These are phyloP conservation scores for Aegilops umbellulata DNA, from an alignment of 176 grass and related monocot species.

Conservation along the genomic window DNA sequence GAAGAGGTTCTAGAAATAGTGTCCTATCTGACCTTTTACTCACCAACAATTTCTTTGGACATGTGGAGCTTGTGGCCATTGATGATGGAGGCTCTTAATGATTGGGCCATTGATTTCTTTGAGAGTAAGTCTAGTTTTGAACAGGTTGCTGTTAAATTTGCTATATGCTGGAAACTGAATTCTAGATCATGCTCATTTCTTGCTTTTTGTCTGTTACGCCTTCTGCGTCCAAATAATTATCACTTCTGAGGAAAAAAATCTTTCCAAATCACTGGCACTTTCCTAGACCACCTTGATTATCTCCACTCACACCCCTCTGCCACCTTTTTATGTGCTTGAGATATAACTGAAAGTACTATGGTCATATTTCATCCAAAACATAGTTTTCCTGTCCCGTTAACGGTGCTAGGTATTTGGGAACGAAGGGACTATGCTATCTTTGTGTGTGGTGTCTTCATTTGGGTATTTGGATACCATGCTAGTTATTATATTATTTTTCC, in stretches of 20 bases:
- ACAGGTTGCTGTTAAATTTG: not conserved
- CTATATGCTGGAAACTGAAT: not conserved
- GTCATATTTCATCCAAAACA: not conserved
- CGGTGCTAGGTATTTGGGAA: no score
- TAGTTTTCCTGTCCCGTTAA: not conserved
- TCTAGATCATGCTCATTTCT: not conserved
- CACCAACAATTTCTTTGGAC: conserved; percentile 80
- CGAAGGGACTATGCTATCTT: no score
- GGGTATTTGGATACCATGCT: not conserved
- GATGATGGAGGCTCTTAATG: conserved; percentile 87
- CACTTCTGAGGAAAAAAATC: not conserved
- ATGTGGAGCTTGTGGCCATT: conserved; percentile 98
- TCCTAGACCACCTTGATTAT: not conserved
- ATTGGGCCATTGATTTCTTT: conserved; percentile 97
- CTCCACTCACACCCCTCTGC: not conserved
- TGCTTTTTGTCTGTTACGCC: not conserved
- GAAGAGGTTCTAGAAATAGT: conserved; percentile 97
- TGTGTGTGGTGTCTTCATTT: not conserved
- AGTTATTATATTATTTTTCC: not conserved
- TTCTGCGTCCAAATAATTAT: not conserved
- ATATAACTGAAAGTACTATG: not conserved
- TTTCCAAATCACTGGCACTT: not conserved
- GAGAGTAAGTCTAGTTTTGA: conserved; percentile 72
- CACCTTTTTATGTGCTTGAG: not conserved
- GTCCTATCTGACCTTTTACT: conserved; percentile 94